phyloP scores from a whole-genome alignment of 2,329 filamentous ascomycete genomes.

The Fusarium veterinarium region DNA sequence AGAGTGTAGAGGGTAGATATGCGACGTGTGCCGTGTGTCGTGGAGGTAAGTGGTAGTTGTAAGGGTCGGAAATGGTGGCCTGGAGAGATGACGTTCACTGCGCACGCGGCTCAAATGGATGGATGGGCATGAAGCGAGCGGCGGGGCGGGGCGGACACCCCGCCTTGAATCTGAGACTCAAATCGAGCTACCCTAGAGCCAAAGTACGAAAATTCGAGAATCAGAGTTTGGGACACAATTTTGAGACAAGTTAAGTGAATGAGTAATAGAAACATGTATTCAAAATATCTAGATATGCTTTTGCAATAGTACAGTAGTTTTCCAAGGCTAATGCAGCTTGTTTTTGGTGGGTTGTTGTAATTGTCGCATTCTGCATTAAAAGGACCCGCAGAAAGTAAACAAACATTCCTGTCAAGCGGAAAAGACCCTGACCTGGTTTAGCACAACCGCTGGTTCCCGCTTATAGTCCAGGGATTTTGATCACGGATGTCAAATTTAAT shows the following conservation, averaged over 20 bases:
- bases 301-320: rapidly evolving
- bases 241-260: rapidly evolving
- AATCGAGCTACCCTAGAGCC: not conserved
- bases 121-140: not conserved
- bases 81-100: slow-evolving; percentile 43
- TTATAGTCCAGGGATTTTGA: not conserved
- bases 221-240: rapidly evolving
- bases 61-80: slow-evolving; percentile 31
- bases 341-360: rapidly evolving
- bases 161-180: slow-evolving; percentile 9
- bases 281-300: rapidly evolving
- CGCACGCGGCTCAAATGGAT: slow-evolving; percentile 29
- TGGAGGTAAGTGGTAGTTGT: not conserved
- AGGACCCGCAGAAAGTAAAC: slow-evolving; percentile 5
- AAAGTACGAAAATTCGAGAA: not conserved
- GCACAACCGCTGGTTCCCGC: slow-evolving; percentile 14
- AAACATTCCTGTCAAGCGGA: not conserved
- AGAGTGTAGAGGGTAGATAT: not conserved
- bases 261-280: rapidly evolving
- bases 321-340: rapidly evolving
- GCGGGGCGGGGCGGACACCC: slow-evolving; percentile 18
- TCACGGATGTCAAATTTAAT: not conserved
- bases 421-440: slow-evolving; percentile 22
- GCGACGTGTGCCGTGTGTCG: not conserved
- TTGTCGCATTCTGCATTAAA: not conserved